Evolutionary conservation across 441 rosid species (phyloP).

Genomic region (Gossypium schwendimanii): DNA sequence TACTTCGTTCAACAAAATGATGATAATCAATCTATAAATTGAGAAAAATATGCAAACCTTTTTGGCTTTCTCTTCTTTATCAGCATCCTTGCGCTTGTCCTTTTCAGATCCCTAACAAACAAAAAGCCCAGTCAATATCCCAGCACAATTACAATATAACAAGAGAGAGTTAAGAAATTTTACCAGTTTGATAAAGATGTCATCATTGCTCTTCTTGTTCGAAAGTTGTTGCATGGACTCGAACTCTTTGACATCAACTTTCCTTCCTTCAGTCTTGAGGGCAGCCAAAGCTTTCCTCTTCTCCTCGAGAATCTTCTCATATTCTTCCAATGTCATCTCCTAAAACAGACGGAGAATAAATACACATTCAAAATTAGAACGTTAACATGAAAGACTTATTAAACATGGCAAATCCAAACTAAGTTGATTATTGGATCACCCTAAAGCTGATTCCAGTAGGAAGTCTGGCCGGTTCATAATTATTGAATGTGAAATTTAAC

Average conservation of each 20-base stretch:
- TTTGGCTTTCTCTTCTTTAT: conserved; percentile 76
- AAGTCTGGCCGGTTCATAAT: background rate
- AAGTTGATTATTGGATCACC: background rate
- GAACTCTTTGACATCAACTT: conserved; percentile 65
- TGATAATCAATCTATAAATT: background rate
- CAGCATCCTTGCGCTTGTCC: conserved; percentile 81
- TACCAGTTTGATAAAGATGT: conserved; percentile 84
- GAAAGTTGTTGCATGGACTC: conserved; percentile 76
- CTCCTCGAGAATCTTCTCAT: conserved; percentile 79
- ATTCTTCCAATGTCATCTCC: conserved; percentile 91
- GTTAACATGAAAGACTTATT: background rate
- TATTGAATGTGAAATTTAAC: background rate
- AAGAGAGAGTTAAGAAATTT: background rate
- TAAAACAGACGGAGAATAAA: conserved; percentile 13
- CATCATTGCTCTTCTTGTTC: conserved; percentile 60
- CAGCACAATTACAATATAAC: background rate
- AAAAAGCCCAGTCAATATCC: conserved; percentile 8
- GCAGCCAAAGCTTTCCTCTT: conserved; percentile 66
- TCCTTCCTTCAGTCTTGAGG: conserved; percentile 65
- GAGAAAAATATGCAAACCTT: conserved; percentile 36
- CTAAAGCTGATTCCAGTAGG: background rate
- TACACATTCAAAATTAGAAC: background rate
- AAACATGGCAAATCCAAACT: background rate
- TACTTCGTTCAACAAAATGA: background rate
- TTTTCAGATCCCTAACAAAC: conserved; percentile 71